Evolutionary conservation across 2,329 filamentous ascomycete species (phyloP), one percentile per base, ranked within the genome.

Genomic region (Colletotrichum tanaceti): DNA sequence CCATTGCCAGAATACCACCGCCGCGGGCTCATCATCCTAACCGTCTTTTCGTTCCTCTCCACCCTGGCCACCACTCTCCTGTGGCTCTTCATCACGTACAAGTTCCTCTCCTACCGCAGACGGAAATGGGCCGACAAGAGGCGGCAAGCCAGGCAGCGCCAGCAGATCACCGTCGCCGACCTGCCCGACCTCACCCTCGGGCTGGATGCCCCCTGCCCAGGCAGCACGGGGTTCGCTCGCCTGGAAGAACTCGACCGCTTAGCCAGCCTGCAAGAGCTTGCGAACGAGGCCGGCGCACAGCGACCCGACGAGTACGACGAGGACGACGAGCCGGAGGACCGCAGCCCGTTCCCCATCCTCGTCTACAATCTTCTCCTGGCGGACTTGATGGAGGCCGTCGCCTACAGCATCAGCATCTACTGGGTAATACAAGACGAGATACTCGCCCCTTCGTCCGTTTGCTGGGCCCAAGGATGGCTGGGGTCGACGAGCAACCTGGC

Each of bases 351-450:
- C 72, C 79, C 89, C 18, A 80, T 89, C 3, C 79, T 90, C 4
- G 85, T 89, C 63, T 85, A 87, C 75, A 89, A 89, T 73, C 83
- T 89, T 11, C 76, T 89, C 4, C 76, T 87, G 62, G 87, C 87
- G 41, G 87, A 90, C 71, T 81, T 89, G 22, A 85, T 88, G 73
- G 87, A 89, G 73, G 80, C 85, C 6, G 72, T 84, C 3, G 83
- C 86, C 1, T 90, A 89, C 73, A 70, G 88, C 28, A 77, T 89
- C 54, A 88, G 86, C 68, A 81, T 83, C 35, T 80, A 84, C 63
- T 87, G 86, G 81, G 77, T 87, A 16, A 74, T 75, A 0, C 71
- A 78, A 14, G 79, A 87, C 73, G 79, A 77, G 0, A 84, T 90
- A 43, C 72, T 81, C 2, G 82, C 87, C 6, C 78, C 79, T 2